Conservation (phyloP, 495 filamentous ascomycete species). For the Aspergillus egyptiacus region DNA sequence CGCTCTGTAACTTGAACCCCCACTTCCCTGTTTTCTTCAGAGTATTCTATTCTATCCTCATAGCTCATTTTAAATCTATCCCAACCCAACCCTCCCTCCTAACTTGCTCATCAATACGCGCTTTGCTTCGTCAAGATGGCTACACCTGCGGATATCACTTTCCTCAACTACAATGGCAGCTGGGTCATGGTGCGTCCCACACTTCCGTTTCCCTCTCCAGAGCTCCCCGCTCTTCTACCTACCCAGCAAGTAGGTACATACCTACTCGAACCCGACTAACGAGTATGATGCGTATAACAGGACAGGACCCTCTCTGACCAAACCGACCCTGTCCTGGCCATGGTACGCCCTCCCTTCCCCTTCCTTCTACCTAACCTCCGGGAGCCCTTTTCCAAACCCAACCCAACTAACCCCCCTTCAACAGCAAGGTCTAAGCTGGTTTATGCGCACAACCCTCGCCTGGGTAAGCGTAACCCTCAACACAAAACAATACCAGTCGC, state of each 20-base stretch:
- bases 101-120: background rate
- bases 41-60: background rate
- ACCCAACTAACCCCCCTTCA: slow-evolving; percentile 9
- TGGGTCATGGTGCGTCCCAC: slow-evolving; percentile 68
- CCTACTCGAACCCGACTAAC: background rate
- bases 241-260: background rate
- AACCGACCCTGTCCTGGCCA: slow-evolving; percentile 62
- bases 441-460: slow-evolving; percentile 69
- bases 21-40: background rate
- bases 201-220: background rate
- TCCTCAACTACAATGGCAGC: slow-evolving; percentile 67
- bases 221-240: background rate
- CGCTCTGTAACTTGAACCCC: no score
- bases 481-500: slow-evolving; percentile 64
- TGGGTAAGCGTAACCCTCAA: slow-evolving; percentile 67
- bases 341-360: slow-evolving; percentile 37
- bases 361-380: slow-evolving; percentile 2
- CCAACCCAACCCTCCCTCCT: background rate
- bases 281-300: slow-evolving; percentile 38
- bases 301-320: slow-evolving; percentile 73
- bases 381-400: no score
- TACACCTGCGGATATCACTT: slow-evolving; percentile 65
- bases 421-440: slow-evolving; percentile 77
- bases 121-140: slow-evolving; percentile 60
- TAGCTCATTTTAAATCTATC: background rate